Evolutionary conservation across 2,329 filamentous ascomycete genomes (phyloP).

Genomic region (Fusarium papillatum): DNA sequence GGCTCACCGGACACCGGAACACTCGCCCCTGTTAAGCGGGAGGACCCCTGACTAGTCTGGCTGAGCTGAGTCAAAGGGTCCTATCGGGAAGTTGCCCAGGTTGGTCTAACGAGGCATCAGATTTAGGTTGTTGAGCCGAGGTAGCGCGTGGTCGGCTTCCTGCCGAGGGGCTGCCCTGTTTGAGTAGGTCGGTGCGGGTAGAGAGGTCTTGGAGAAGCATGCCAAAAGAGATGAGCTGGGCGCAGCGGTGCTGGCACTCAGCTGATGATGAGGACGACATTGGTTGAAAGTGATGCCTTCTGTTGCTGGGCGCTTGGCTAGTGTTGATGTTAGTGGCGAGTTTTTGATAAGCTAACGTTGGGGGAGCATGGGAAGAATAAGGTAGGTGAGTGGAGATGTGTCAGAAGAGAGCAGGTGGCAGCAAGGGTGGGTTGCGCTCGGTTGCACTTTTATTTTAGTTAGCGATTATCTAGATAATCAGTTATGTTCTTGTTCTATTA

Average conservation of each 20-base stretch:
- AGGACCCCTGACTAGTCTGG: not conserved
- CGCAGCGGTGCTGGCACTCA: slow-evolving; percentile 49
- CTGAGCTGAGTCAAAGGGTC: slow-evolving; percentile 6
- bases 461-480: slow-evolving; percentile 31
- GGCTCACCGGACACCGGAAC: not conserved
- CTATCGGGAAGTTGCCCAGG: slow-evolving; percentile 25
- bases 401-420: not conserved
- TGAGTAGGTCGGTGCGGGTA: slow-evolving; percentile 43
- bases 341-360: slow-evolving; percentile 13
- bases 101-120: slow-evolving; percentile 20
- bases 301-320: not conserved
- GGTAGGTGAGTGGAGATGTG: slow-evolving; percentile 18
- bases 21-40: not conserved
- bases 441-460: not conserved
- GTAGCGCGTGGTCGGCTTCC: not conserved
- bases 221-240: slow-evolving; percentile 52
- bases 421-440: slow-evolving; percentile 5
- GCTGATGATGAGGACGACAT: slow-evolving; percentile 34
- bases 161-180: slow-evolving; percentile 1
- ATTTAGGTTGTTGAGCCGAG: slow-evolving; percentile 21
- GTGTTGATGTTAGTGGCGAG: slow-evolving; percentile 30
- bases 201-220: slow-evolving; percentile 52
- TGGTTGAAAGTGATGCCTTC: slow-evolving; percentile 8
- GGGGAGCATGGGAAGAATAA: not conserved
- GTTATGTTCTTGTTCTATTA: not conserved